A percentile compares a stretch with the other conserved stretches of the same genome.
These are phyloP conservation scores for Sclerospora graminicola DNA, from an alignment of 352 stramenopile genomes.

Conservation along the genomic window DNA sequence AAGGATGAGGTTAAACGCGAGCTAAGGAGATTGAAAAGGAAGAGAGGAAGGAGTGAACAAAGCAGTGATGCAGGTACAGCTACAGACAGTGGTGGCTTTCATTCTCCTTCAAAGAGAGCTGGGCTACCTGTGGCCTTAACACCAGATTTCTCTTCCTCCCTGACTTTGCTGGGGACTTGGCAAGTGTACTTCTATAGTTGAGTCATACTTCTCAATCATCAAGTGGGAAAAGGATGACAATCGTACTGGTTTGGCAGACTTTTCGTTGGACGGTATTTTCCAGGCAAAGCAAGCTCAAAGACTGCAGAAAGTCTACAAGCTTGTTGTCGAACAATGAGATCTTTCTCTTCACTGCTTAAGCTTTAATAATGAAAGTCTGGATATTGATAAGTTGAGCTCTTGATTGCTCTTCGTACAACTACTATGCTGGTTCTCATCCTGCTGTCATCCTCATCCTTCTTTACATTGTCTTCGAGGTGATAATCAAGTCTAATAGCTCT, in stretches of 20 bases:
- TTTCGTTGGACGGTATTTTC: not conserved
- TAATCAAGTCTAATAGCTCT: not conserved
- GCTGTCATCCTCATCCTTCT: not conserved
- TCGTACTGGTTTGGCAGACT: not conserved
- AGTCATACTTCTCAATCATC: not conserved
- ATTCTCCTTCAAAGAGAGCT: not conserved
- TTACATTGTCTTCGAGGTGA: not conserved
- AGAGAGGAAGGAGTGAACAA: no score
- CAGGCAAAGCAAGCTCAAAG: not conserved
- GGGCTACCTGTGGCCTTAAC: not conserved
- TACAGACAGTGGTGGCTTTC: not conserved
- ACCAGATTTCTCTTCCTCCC: not conserved
- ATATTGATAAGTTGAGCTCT: not conserved
- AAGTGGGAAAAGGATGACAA: constrained; percentile 1
- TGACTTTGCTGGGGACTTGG: not conserved
- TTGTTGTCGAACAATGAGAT: not conserved
- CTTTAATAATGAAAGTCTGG: not conserved
- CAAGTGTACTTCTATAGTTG: not conserved
- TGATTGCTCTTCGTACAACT: not conserved
- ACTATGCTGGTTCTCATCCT: not conserved
- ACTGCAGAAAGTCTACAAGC: not conserved
- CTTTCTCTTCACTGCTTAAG: not conserved
- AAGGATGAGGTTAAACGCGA: no score
- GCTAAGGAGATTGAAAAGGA: no score
- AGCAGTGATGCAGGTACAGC: not conserved